A percentile compares a stretch with the other conserved stretches of the same genome.
phyloP scores from a whole-genome alignment of 495 filamentous ascomycete genomes.

The Bombardia bombarda region DNA sequence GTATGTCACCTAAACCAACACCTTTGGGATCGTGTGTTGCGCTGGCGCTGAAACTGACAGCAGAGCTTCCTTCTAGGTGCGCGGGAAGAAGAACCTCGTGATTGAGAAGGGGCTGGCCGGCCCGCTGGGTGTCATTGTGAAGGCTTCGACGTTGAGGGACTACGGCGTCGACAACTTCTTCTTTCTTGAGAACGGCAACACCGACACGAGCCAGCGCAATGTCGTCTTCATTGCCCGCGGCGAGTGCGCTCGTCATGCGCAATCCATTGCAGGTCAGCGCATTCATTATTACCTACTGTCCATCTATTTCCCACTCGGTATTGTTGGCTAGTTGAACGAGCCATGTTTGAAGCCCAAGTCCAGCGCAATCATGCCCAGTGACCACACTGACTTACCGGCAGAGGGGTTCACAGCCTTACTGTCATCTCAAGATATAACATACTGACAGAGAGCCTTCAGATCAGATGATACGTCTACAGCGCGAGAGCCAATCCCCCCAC shows the following conservation, averaged over 20 bases:
- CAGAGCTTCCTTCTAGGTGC: constrained; percentile 51
- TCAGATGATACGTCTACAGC: constrained; percentile 84
- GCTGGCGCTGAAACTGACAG: constrained; percentile 21
- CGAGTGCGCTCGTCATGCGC: constrained; percentile 74
- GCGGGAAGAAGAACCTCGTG: constrained; percentile 97
- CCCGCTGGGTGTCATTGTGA: constrained; percentile 82
- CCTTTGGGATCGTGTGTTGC: not conserved
- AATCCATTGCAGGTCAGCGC: constrained; percentile 77
- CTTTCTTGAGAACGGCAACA: constrained; percentile 88
- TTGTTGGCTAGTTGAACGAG: too few species aligned
- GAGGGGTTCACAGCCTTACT: not conserved
- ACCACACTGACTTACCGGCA: too few species aligned
- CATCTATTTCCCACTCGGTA: not conserved
- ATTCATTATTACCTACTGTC: not conserved
- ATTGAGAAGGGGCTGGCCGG: constrained; percentile 87
- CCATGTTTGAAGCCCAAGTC: too few species aligned
- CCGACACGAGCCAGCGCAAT: constrained; percentile 86
- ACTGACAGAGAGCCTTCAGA: too few species aligned
- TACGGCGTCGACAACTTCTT: constrained; percentile 97
- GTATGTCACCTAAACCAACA: constrained; percentile 56
- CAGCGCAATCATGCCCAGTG: too few species aligned
- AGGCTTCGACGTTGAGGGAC: constrained; percentile 74
- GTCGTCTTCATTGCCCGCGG: constrained; percentile 86
- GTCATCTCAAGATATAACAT: too few species aligned
- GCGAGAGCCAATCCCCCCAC: constrained; percentile 77